A percentile compares a stretch with the other conserved stretches of the same genome.
Evolutionary conservation across 345 rosid genomes (phyloP).

Genomic region (Sapria himalayana): DNA sequence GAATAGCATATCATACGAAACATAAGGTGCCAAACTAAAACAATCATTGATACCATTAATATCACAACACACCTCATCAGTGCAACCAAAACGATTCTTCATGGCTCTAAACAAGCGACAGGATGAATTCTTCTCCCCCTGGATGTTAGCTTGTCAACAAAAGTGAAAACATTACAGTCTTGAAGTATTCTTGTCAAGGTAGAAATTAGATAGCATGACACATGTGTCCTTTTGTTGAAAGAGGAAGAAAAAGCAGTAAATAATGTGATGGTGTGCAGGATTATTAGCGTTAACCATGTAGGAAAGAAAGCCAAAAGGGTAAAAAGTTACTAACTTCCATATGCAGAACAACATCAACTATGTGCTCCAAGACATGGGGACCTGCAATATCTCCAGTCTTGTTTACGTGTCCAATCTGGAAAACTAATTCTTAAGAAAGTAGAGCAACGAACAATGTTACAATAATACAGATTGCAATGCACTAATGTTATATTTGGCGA

Average conservation of each 20-base stretch:
- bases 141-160: constrained; percentile 6
- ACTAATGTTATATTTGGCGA: no score
- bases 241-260: background rate
- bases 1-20: no score
- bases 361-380: constrained; percentile 95
- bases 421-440: no score
- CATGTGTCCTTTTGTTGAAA: no score
- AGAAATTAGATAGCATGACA: no score
- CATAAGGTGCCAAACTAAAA: no score
- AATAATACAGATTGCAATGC: background rate
- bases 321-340: constrained; percentile 54
- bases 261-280: background rate
- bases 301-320: constrained; percentile 3
- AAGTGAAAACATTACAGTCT: no score
- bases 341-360: constrained; percentile 86
- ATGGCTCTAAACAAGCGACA: constrained; percentile 85
- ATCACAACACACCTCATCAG: constrained; percentile 48
- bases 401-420: constrained; percentile 79
- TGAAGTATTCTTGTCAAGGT: no score
- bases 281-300: constrained; percentile 7
- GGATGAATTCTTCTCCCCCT: constrained; percentile 76
- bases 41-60: constrained; percentile 1
- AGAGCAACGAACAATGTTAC: constrained; percentile 2
- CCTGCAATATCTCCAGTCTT: constrained; percentile 93
- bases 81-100: constrained; percentile 88